These are phyloP conservation scores for Metrosideros polymorpha DNA, from an alignment of 441 rosid genomes.

Conservation along the genomic window DNA sequence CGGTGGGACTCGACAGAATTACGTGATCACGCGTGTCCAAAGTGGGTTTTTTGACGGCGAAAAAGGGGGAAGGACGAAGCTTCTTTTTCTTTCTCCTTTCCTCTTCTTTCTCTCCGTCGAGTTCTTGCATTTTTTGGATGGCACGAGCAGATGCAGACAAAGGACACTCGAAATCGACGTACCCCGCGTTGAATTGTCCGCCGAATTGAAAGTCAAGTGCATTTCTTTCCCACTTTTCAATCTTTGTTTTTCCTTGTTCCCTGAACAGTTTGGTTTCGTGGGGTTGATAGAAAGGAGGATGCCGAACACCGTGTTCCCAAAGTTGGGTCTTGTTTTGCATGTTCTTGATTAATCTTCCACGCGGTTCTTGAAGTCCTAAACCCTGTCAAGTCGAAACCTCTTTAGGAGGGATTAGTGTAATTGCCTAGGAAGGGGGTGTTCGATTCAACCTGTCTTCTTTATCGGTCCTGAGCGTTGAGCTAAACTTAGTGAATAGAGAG, in stretches of 20 bases:
- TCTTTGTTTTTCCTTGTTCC: not conserved
- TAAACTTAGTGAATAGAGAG: not conserved
- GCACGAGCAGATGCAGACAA: not conserved
- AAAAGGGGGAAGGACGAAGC: not conserved
- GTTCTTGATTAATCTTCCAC: not conserved
- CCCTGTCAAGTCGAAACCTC: not conserved
- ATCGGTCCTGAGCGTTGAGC: not conserved
- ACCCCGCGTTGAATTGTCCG: not conserved
- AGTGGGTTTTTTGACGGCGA: not conserved
- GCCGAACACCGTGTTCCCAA: not conserved
- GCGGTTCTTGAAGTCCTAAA: not conserved
- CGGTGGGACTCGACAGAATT: not conserved
- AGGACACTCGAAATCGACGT: not conserved
- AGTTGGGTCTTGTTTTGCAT: not conserved
- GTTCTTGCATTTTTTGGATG: not conserved
- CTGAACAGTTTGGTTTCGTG: not conserved
- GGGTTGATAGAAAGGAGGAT: not conserved
- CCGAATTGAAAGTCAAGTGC: not conserved
- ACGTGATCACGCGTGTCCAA: not conserved
- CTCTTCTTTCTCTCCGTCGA: not conserved
- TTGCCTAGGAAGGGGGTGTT: not conserved
- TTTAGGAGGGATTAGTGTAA: not conserved
- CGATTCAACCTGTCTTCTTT: not conserved
- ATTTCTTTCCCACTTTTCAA: not conserved
- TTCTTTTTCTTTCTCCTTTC: not conserved